Conservation (phyloP, 495 filamentous ascomycete genomes). For the Tuber indicum region DNA sequence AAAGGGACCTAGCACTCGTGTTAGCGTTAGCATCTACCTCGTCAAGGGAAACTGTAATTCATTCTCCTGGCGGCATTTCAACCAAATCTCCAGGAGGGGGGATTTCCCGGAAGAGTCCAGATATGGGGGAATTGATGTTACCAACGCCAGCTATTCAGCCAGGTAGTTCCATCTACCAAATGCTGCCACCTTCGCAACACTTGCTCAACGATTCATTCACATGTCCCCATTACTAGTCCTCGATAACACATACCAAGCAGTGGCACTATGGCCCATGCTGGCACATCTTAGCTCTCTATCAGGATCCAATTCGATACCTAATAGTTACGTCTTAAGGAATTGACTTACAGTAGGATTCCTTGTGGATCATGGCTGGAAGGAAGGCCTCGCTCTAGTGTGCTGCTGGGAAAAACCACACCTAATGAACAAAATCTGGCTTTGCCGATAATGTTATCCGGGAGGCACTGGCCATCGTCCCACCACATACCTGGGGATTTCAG, state of each 20-base stretch:
- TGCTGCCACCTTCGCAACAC: neutral
- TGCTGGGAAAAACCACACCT: neutral
- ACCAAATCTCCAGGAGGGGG: neutral
- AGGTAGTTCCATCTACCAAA: neutral
- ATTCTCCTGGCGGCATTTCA: neutral
- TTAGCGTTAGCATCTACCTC: neutral
- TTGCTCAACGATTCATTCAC: neutral
- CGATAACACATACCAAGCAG: neutral
- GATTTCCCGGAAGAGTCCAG: neutral
- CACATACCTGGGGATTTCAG: neutral
- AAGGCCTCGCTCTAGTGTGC: neutral
- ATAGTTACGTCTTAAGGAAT: neutral
- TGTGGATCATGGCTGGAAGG: neutral
- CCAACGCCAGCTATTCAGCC: neutral
- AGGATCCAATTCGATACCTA: neutral
- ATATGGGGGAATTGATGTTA: neutral
- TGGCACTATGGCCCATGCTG: neutral
- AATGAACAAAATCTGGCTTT: neutral
- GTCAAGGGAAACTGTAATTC: neutral
- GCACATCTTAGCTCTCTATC: neutral
- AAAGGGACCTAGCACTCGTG: neutral
- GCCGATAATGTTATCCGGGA: neutral
- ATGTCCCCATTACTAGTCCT: neutral
- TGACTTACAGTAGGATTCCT: neutral
- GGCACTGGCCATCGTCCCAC: neutral